These are phyloP conservation scores for Dissoconium aciculare DNA, from an alignment of 2,329 filamentous ascomycete genomes.

Conservation along the genomic window DNA sequence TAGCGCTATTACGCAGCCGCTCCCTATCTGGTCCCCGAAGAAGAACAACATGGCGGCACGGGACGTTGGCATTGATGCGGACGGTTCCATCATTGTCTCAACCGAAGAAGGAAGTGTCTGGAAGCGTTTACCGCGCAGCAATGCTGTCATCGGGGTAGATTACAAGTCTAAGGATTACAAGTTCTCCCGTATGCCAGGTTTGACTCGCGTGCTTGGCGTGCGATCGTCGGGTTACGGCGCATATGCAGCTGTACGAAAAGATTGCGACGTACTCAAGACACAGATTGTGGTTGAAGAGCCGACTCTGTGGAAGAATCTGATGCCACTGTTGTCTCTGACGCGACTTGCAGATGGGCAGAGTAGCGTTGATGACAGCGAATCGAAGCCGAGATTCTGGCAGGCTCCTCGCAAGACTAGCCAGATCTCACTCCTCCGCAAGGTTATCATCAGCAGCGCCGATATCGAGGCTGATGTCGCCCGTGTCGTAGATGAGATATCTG, in stretches of 20 bases:
- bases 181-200: conserved; percentile 75
- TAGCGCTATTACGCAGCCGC: conserved; percentile 60
- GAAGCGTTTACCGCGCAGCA: conserved; percentile 64
- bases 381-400: conserved; percentile 34
- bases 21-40: conserved; percentile 75
- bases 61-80: conserved; percentile 78
- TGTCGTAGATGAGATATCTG: conserved; percentile 29
- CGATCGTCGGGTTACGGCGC: conserved; percentile 80
- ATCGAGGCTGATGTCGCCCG: conserved; percentile 47
- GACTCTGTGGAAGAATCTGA: conserved; percentile 59
- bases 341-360: conserved; percentile 33
- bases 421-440: conserved; percentile 38
- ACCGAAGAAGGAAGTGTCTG: conserved; percentile 88
- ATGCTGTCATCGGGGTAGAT: conserved; percentile 34
- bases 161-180: conserved; percentile 78
- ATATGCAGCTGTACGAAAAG: conserved; percentile 73
- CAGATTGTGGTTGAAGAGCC: conserved; percentile 52
- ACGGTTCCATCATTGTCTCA: conserved; percentile 87
- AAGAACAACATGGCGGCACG: conserved; percentile 71
- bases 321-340: conserved; percentile 52
- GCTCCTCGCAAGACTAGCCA: conserved; percentile 31
- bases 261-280: conserved; percentile 65
- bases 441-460: conserved; percentile 48
- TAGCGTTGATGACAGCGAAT: conserved; percentile 29
- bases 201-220: conserved; percentile 72